phyloP scores from a whole-genome alignment of 106 monocot species.

The Gastrodia elata region DNA sequence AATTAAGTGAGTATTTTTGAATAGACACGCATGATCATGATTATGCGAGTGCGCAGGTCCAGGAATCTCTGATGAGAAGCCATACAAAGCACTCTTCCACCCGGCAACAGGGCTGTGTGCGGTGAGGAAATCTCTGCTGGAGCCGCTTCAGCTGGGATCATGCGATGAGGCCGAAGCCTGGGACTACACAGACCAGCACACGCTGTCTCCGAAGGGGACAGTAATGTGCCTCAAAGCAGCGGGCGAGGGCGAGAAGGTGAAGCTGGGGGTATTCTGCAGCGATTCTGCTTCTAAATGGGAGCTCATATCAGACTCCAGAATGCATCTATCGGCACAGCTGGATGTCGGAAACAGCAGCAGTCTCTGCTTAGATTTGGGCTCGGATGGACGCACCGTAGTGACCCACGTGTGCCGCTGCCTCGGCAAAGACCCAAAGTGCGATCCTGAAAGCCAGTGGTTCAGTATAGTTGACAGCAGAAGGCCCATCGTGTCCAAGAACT shows the following conservation, averaged over 20 bases:
- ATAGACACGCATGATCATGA: too few relatives aligned
- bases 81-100: constrained; percentile 60
- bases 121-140: constrained; percentile 9
- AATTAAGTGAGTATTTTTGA: too few relatives aligned
- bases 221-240: neutral
- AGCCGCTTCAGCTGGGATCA: constrained; percentile 27
- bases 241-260: constrained; percentile 1
- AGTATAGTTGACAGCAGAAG: constrained; percentile 10
- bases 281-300: constrained; percentile 9
- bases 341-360: neutral
- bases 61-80: constrained; percentile 18
- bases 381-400: constrained; percentile 6
- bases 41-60: too few relatives aligned
- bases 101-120: constrained; percentile 65
- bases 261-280: neutral
- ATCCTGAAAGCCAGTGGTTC: constrained; percentile 21
- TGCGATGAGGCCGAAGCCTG: constrained; percentile 47
- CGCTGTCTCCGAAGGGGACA: neutral
- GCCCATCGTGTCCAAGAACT: neutral
- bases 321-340: constrained; percentile 8
- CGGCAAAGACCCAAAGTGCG: constrained; percentile 1
- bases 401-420: constrained; percentile 7
- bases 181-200: constrained; percentile 32
- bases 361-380: constrained; percentile 10
- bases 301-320: constrained; percentile 8